phyloP scores from a whole-genome alignment of 805 yeast genomes.

The Wickerhamiella vanderwaltii region DNA sequence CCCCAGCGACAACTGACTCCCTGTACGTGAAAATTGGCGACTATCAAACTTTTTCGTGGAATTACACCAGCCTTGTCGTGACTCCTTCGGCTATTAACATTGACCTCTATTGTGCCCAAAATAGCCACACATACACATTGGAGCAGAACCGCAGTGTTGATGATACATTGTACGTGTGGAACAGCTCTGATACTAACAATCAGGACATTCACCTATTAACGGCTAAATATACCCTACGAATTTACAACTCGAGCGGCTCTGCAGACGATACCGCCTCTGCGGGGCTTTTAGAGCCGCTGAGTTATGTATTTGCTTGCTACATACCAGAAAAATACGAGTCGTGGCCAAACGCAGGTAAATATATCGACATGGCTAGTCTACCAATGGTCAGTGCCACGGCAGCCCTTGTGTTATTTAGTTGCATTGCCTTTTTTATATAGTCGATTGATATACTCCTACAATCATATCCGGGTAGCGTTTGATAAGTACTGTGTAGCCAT shows the following conservation, averaged over 20 bases:
- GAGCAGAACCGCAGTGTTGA: constrained; percentile 26
- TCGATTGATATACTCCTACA: not conserved
- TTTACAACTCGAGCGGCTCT: constrained; percentile 27
- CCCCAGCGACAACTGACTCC: constrained; percentile 27
- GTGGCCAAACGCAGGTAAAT: constrained; percentile 23
- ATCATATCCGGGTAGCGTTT: constrained; percentile 8
- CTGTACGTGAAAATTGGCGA: constrained; percentile 31
- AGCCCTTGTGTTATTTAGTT: constrained; percentile 2
- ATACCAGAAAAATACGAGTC: constrained; percentile 29
- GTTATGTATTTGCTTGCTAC: constrained; percentile 29
- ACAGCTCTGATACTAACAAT: constrained; percentile 25
- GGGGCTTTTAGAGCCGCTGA: constrained; percentile 27
- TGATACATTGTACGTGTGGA: constrained; percentile 28
- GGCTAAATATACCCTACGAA: constrained; percentile 29
- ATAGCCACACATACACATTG: constrained; percentile 29
- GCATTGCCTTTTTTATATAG: constrained; percentile 7
- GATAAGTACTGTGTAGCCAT: not conserved
- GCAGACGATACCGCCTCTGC: constrained; percentile 25
- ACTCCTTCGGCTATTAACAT: constrained; percentile 30
- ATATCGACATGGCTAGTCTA: constrained; percentile 17
- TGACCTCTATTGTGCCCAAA: constrained; percentile 29
- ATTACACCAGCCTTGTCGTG: constrained; percentile 27
- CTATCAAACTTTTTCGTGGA: constrained; percentile 32
- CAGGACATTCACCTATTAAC: constrained; percentile 22
- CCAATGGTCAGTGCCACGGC: constrained; percentile 3